phyloP scores from a whole-genome alignment of 371 early-diverging fungal genomes.

The Mortierella sp. region DNA sequence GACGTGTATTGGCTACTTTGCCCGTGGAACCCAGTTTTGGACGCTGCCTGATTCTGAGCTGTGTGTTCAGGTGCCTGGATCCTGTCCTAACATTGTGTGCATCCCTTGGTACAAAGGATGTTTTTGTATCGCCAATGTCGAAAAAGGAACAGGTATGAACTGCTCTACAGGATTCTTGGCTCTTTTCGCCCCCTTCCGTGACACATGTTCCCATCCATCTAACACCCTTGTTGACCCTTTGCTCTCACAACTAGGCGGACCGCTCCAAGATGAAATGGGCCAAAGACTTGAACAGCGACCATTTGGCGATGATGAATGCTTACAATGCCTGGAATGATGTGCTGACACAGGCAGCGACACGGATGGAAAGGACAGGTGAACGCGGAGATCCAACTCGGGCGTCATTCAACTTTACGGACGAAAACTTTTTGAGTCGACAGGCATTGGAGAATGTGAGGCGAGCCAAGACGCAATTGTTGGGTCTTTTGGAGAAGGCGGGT shows the following conservation, averaged over 20 bases:
- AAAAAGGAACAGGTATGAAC: constrained; percentile 44
- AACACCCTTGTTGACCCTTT: too few species aligned
- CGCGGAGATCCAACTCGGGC: constrained; percentile 37
- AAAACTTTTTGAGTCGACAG: constrained; percentile 58
- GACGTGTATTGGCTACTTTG: constrained; percentile 71
- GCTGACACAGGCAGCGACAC: constrained; percentile 23
- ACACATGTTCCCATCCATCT: too few species aligned
- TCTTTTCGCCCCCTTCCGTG: not conserved
- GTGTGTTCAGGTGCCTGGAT: constrained; percentile 69
- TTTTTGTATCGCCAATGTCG: constrained; percentile 44
- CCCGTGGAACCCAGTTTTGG: constrained; percentile 79
- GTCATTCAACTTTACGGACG: constrained; percentile 47
- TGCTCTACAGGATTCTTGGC: not conserved
- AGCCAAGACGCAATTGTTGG: constrained; percentile 53
- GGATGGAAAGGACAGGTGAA: constrained; percentile 40
- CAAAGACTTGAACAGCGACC: constrained; percentile 55
- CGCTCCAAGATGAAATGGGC: constrained; percentile 54
- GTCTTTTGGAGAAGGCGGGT: constrained; percentile 52
- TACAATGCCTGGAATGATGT: constrained; percentile 56
- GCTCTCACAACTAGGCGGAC: constrained; percentile 47
- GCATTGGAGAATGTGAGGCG: constrained; percentile 58
- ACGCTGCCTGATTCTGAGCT: constrained; percentile 69
- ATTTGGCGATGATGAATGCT: constrained; percentile 60
- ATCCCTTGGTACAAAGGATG: constrained; percentile 33
- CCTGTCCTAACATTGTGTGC: constrained; percentile 62